Conservation (phyloP, 768 basidiomycete species). For the Favolaschia claudopus region DNA sequence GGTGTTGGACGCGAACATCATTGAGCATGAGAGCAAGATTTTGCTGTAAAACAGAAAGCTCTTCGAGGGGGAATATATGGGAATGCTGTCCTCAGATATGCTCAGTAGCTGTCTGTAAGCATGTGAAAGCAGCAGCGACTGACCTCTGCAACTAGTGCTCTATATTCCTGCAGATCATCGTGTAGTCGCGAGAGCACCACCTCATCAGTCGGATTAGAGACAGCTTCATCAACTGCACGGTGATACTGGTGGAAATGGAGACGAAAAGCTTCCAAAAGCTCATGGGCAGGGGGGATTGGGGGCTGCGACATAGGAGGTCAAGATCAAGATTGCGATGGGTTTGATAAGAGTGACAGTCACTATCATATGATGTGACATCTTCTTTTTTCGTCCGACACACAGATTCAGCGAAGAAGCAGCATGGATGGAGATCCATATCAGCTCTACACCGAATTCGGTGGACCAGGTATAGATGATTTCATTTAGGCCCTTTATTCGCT, state of each 20-base stretch:
- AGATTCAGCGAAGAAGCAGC: too few relatives aligned
- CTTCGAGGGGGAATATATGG: background rate
- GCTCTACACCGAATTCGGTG: too few relatives aligned
- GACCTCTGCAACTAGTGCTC: conserved; percentile 14
- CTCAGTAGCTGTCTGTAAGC: background rate
- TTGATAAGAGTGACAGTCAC: too few relatives aligned
- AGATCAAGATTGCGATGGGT: too few relatives aligned
- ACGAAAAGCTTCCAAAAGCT: background rate
- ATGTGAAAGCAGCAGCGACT: background rate
- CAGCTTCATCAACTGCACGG: background rate
- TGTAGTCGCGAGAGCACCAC: conserved; percentile 13
- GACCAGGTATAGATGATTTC: too few relatives aligned
- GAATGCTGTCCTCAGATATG: too few relatives aligned
- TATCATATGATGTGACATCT: too few relatives aligned
- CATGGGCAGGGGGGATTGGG: conserved; percentile 1
- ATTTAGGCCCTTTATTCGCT: too few relatives aligned
- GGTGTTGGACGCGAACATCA: background rate
- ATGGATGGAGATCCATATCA: too few relatives aligned
- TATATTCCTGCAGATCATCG: conserved; percentile 20
- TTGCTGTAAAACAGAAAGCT: background rate
- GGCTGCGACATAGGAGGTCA: too few relatives aligned
- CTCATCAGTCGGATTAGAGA: conserved; percentile 3
- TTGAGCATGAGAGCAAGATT: background rate
- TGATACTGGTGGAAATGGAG: background rate
- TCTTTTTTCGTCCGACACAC: too few relatives aligned